Percentiles rank a stretch among this genome's conserved stretches.
These are phyloP conservation scores for Iris macrosiphon DNA, from an alignment of 106 monocot genomes.

Conservation along the genomic window DNA sequence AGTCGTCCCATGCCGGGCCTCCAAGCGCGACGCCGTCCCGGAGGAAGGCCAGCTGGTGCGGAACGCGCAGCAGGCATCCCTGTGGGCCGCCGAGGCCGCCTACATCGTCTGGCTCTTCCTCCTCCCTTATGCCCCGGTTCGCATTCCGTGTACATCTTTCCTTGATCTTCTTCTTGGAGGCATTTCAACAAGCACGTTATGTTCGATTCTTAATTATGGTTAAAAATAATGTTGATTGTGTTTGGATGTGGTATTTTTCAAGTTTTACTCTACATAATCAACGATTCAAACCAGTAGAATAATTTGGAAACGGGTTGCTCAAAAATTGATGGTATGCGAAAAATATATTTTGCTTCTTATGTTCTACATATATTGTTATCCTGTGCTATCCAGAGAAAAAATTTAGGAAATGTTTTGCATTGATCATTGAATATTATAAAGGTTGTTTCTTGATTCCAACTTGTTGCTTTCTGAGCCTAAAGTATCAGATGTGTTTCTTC, in stretches of 20 bases:
- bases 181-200: neutral
- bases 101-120: conserved; percentile 90
- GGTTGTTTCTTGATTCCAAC: too few species aligned
- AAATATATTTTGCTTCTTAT: too few species aligned
- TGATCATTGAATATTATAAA: too few species aligned
- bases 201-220: neutral
- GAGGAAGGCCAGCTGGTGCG: neutral
- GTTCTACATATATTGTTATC: too few species aligned
- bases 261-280: too few species aligned
- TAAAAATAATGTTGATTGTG: neutral
- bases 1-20: neutral
- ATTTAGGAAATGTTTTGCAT: too few species aligned
- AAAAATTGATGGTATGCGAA: too few species aligned
- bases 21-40: neutral
- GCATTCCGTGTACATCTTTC: neutral
- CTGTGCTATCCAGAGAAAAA: too few species aligned
- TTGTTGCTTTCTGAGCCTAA: too few species aligned
- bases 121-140: conserved; percentile 84
- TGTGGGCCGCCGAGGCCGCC: conserved; percentile 75
- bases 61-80: conserved; percentile 24
- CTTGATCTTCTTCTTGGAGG: neutral
- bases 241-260: neutral
- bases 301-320: too few species aligned
- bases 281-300: too few species aligned
- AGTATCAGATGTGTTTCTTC: too few species aligned